Percentiles rank a stretch among this genome's conserved stretches.
These are phyloP conservation scores for Beauveria sp. DNA, from an alignment of 2,329 filamentous ascomycete genomes.

Conservation along the genomic window DNA sequence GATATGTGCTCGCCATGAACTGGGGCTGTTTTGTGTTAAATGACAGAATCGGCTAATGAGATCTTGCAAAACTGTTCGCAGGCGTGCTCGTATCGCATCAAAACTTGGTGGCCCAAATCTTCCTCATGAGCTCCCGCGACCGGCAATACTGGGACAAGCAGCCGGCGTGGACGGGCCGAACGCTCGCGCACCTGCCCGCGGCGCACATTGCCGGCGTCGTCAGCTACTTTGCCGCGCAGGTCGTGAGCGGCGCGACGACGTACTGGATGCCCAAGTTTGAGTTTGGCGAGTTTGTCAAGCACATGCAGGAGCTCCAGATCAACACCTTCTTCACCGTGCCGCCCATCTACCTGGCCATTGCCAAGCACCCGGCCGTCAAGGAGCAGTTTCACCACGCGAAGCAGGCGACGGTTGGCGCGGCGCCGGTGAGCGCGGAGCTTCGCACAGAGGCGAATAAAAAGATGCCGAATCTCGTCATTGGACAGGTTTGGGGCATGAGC, in stretches of 20 bases:
- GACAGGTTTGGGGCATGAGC: constrained; percentile 51
- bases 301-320: constrained; percentile 41
- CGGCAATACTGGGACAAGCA: constrained; percentile 23
- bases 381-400: constrained; percentile 46
- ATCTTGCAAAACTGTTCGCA: constrained; percentile 1
- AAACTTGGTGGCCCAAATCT: constrained; percentile 33
- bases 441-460: constrained; percentile 43
- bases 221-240: constrained; percentile 33
- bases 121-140: constrained; percentile 22
- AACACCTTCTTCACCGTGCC: constrained; percentile 53
- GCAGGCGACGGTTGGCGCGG: constrained; percentile 43
- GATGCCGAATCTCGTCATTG: constrained; percentile 35
- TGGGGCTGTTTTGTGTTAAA: too few species aligned
- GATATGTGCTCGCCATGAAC: not conserved
- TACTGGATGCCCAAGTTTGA: constrained; percentile 60
- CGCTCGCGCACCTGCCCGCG: constrained; percentile 35
- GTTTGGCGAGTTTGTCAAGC: constrained; percentile 45
- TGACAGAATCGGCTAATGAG: not conserved
- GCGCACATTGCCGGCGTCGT: constrained; percentile 40
- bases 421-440: constrained; percentile 46
- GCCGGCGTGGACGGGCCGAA: constrained; percentile 23
- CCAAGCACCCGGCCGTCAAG: constrained; percentile 46
- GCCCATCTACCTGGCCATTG: constrained; percentile 51
- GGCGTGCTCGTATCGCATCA: constrained; percentile 36
- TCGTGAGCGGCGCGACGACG: constrained; percentile 36